Base-by-base conservation (phyloP, 345 rosid species). In the Salix viminalis region DNA sequence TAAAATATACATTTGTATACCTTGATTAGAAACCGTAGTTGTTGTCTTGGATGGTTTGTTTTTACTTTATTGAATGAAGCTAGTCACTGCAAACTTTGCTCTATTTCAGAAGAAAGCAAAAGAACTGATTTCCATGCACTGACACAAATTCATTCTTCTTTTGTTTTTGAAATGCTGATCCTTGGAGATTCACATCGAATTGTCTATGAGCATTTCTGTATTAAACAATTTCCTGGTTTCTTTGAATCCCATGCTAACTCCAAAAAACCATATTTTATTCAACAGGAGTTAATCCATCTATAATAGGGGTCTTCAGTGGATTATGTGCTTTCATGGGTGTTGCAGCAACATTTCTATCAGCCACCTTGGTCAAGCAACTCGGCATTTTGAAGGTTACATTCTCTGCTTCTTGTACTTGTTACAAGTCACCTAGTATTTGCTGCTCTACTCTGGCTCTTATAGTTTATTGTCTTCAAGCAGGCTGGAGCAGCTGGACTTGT, bases 281-380 rank as follows among this genome's bases (percentile, higher is more conserved):
- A 60, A 79, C 88, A 95, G 98, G 93, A 73, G 79, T 93, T 65
- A 90, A 90, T 83, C 97, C 98, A 46, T 95, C 97, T 60, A 76
- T 95, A 70, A 87, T 95, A 65, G 99, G 97, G 11, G 96, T 96
- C 9, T 95, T 95, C 75, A 93, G 91, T 81, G 99, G 99, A 71
- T 85, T 93, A 69, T 95, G 99, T 56, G 94, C 99, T 67, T 80
- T 86, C 73, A 95, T 95, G 99, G 99, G 97, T 13, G 94, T 95
- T 6, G 92, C 88, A 0, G 99, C 99, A n/a, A 93, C 99, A 5
- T 95, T 95, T 75, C 81, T 91, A 58, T 89, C 99, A 75, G 91
- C 98, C 73, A 84, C 83, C 81, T 81, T 95, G 73, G 94, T 95
- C 81, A 89, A 66, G 83, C 86, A 69, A 64, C 81, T 95, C 23